Conservation (phyloP, 2,329 filamentous ascomycete genomes). For the Zalaria obscura region DNA sequence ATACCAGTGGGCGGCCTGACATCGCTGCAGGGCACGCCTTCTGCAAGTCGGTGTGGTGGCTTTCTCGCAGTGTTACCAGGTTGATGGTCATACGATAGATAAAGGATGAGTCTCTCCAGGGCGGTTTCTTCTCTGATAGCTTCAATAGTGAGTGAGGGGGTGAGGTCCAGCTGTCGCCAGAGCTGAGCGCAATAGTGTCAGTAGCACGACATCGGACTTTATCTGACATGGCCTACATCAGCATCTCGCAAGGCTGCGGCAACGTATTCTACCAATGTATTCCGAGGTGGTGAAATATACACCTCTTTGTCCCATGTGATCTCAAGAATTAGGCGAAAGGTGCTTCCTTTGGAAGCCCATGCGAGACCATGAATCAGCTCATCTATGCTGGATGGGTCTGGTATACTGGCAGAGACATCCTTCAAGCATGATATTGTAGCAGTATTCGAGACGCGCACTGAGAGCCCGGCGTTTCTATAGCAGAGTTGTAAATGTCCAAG, state of each 20-base stretch:
- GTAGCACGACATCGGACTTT: neutral
- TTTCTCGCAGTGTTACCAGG: constrained; percentile 1
- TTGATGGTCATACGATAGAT: neutral
- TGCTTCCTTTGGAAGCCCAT: neutral
- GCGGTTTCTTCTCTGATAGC: neutral
- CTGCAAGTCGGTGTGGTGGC: constrained; percentile 11
- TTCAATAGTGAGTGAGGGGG: constrained; percentile 9
- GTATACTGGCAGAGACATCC: neutral
- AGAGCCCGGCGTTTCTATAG: neutral
- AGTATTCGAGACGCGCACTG: neutral
- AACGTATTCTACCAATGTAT: neutral
- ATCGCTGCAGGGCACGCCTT: constrained; percentile 14
- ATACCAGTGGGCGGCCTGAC: constrained; percentile 18
- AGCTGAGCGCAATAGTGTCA: constrained; percentile 5
- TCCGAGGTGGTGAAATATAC: neutral
- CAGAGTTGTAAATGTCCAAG: neutral
- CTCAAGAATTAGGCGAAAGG: neutral
- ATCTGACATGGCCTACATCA: constrained; percentile 1
- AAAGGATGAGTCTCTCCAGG: constrained; percentile 1
- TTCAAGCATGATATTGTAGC: neutral
- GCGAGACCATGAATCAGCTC: neutral
- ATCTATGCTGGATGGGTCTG: neutral
- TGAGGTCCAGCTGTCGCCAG: constrained; percentile 20
- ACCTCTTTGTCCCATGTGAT: neutral
- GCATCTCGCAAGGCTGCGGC: neutral